Evolutionary conservation across 306 rosid species (phyloP), one percentile per base, ranked within the genome.

Genomic region (Nissolia schottii): DNA sequence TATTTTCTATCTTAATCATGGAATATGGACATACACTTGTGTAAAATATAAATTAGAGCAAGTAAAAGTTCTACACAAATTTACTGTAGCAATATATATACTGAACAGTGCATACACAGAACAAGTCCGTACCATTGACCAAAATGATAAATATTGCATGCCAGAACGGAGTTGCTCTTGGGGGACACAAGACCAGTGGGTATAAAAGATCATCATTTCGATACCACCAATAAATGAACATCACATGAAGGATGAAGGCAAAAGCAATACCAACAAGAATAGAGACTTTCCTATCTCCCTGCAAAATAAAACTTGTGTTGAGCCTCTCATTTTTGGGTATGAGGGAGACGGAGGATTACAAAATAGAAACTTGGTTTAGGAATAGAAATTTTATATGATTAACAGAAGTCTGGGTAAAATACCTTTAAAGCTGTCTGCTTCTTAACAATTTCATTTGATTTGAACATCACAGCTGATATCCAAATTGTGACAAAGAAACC

Each of bases 371-470:
- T 72, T 1, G 22, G 23, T 57, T 77, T 31, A 2, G 43, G 7
- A 61, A 77, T 53, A 24, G 31, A 64, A 64, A 43, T 43, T 74
- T 67, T 48, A 80, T 51, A 32, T 38, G 68, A 77, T 20, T 28
- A 20, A 32, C n/a, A 35, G 71, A 18, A 53, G 11, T 67, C 31
- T 19, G 49, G 31, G 76, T 18, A 43, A 15, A 67, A 67, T 48
- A 95, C 99, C 97, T 91, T 95, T 53, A 95, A 79, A 80, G 97
- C 87, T 43, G 97, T 95, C 87, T 95, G 99, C 83, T 86, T 88
- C 83, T 84, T 85, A 24, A 95, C 89, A 67, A 92, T 73, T 80
- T 95, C 96, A 73, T 88, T 95, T 14, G 99, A 89, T 81, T 89
- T 89, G 68, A 79, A 85, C 99, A 95, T 85, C 75, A 95, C 88